These are phyloP conservation scores for Fusarium sacchari DNA, from an alignment of 2,329 filamentous ascomycete genomes.

Conservation along the genomic window DNA sequence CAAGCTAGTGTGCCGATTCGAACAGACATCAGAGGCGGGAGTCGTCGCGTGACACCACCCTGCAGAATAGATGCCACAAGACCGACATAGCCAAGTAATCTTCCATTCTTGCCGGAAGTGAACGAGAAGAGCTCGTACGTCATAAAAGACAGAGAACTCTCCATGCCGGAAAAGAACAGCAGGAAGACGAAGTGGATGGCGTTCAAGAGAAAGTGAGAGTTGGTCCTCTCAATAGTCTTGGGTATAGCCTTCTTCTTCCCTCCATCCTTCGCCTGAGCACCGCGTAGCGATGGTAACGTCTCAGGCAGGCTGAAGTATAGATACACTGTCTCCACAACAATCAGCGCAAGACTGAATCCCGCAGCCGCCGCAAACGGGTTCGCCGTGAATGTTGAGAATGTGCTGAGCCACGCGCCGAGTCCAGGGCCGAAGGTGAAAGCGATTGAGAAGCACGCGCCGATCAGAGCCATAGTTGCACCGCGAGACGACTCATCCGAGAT, in stretches of 20 bases:
- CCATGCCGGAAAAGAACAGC: slow-evolving; percentile 97
- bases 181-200: slow-evolving; percentile 89
- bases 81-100: slow-evolving; percentile 89
- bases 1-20: slow-evolving; percentile 82
- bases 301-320: slow-evolving; percentile 87
- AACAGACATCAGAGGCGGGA: slow-evolving; percentile 83
- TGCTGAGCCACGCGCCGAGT: slow-evolving; percentile 86
- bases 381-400: slow-evolving; percentile 78
- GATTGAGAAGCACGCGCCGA: slow-evolving; percentile 95
- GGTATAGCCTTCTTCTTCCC: slow-evolving; percentile 32
- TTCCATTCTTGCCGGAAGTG: slow-evolving; percentile 80
- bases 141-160: slow-evolving; percentile 97
- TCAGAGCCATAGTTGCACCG: slow-evolving; percentile 93
- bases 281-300: slow-evolving; percentile 74
- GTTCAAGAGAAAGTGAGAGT: slow-evolving; percentile 86
- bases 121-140: slow-evolving; percentile 94
- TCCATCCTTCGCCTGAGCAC: slow-evolving; percentile 38
- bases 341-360: slow-evolving; percentile 84
- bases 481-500: slow-evolving; percentile 87
- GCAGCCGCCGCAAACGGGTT: slow-evolving; percentile 97
- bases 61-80: slow-evolving; percentile 92
- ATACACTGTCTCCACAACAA: slow-evolving; percentile 88
- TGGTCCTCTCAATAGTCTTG: slow-evolving; percentile 67
- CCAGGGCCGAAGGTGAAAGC: slow-evolving; percentile 97
- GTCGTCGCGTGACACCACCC: slow-evolving; percentile 86